phyloP scores from a whole-genome alignment of 495 filamentous ascomycete species.

The Hypoxylon rickii region DNA sequence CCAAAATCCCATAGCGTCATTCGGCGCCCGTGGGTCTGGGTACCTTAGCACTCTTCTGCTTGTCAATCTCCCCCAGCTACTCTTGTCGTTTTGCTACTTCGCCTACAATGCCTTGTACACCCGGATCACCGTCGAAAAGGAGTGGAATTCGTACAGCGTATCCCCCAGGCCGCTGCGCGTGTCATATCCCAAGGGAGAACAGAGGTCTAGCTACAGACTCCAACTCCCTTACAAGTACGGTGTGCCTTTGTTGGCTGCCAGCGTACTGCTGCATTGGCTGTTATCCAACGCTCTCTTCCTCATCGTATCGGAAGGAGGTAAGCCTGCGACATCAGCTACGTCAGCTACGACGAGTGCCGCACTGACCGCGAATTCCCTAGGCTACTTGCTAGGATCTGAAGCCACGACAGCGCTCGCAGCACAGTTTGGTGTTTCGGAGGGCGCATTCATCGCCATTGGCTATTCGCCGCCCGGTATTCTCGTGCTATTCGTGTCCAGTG shows the following conservation, averaged over 20 bases:
- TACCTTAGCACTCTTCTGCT: constrained; percentile 5
- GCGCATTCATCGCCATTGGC: neutral
- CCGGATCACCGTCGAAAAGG: constrained; percentile 15
- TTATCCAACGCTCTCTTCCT: constrained; percentile 19
- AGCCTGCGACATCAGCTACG: neutral
- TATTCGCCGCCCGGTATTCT: neutral
- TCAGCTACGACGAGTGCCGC: neutral
- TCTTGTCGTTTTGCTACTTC: constrained; percentile 22
- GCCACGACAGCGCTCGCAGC: neutral
- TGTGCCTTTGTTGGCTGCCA: constrained; percentile 33
- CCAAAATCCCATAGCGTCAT: too few species aligned
- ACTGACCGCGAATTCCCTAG: neutral
- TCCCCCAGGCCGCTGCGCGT: constrained; percentile 20
- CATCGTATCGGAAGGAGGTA: constrained; percentile 11
- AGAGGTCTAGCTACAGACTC: constrained; percentile 21
- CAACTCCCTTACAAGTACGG: constrained; percentile 17
- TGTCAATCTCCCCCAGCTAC: constrained; percentile 21
- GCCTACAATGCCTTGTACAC: constrained; percentile 18
- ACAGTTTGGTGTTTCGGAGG: neutral
- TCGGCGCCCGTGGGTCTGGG: neutral
- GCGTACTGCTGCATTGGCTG: constrained; percentile 30
- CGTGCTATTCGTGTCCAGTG: neutral
- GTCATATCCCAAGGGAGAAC: constrained; percentile 20
- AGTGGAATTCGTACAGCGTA: constrained; percentile 20
- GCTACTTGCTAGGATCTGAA: neutral